A percentile compares a stretch with the other conserved stretches of the same genome.
Conservation (phyloP, 768 basidiomycete genomes). For the Lactifluus pinguis region DNA sequence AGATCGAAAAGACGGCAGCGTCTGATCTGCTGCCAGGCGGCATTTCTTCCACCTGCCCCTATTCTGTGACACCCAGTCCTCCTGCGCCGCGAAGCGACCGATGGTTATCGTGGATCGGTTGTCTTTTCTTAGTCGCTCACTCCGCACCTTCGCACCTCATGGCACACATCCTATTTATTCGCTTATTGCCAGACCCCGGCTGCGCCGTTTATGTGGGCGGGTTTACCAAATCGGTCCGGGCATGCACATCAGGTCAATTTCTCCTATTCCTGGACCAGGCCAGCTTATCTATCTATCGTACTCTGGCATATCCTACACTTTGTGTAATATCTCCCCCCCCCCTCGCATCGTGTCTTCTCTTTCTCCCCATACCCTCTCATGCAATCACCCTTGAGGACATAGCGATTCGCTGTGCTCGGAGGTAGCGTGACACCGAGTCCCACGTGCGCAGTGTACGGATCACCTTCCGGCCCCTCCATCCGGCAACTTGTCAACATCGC, state of each 20-base stretch:
- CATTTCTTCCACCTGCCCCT: background rate
- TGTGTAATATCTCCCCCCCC: slow-evolving; percentile 13
- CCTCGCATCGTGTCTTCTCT: slow-evolving; percentile 1
- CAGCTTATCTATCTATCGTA: slow-evolving; percentile 7
- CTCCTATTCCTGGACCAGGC: background rate
- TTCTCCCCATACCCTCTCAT: background rate
- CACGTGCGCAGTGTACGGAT: background rate
- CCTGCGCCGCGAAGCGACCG: background rate
- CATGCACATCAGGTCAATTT: slow-evolving; percentile 4
- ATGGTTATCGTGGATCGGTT: slow-evolving; percentile 5
- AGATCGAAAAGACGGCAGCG: slow-evolving; percentile 4
- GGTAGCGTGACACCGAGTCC: background rate
- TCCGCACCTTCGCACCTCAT: background rate
- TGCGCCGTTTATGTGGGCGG: slow-evolving; percentile 5
- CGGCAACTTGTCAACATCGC: background rate
- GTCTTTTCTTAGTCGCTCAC: background rate
- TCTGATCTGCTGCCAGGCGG: background rate
- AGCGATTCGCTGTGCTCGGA: background rate
- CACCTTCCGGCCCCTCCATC: background rate
- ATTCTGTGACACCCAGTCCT: background rate
- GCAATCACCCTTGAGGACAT: background rate
- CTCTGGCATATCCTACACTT: slow-evolving; percentile 18
- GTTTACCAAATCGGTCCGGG: background rate
- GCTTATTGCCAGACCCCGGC: slow-evolving; percentile 5
- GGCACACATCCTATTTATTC: slow-evolving; percentile 15